phyloP scores from a whole-genome alignment of 208 protist genomes.

The Leishmania arabica region DNA sequence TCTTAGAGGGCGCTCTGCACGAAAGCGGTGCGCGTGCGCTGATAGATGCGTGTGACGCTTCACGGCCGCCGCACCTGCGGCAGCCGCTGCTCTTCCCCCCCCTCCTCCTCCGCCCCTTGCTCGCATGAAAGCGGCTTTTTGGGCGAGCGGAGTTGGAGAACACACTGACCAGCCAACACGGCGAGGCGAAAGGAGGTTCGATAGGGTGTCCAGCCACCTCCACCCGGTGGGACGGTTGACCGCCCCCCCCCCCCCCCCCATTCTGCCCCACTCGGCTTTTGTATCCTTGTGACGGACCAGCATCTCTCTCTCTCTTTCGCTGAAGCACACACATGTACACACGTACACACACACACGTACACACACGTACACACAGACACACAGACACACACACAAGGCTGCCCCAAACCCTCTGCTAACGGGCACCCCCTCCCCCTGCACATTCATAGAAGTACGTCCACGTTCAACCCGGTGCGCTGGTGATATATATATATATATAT shows the following conservation, averaged over 20 bases:
- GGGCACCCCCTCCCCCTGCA: background rate
- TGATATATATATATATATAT: background rate
- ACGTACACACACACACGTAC: background rate
- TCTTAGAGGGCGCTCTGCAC: background rate
- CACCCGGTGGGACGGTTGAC: background rate
- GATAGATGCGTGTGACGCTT: background rate
- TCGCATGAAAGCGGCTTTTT: background rate
- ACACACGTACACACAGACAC: background rate
- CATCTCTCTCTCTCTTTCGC: background rate
- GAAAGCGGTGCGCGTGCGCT: background rate
- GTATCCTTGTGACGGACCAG: background rate
- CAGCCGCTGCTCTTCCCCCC: background rate
- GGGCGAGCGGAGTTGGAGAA: background rate
- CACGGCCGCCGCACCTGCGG: background rate
- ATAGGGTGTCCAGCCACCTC: background rate
- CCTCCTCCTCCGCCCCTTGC: background rate
- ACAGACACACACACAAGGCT: background rate
- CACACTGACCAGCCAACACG: background rate
- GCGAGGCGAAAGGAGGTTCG: background rate
- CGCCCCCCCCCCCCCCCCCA: background rate
- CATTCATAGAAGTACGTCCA: background rate
- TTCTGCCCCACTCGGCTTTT: background rate
- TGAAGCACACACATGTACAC: background rate
- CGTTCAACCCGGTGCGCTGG: slow-evolving; percentile 9
- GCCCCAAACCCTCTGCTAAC: background rate